Evolutionary conservation across 2,329 filamentous ascomycete genomes (phyloP), one percentile per base, ranked within the genome.

Genomic region (Dryadomyces quercivorus): DNA sequence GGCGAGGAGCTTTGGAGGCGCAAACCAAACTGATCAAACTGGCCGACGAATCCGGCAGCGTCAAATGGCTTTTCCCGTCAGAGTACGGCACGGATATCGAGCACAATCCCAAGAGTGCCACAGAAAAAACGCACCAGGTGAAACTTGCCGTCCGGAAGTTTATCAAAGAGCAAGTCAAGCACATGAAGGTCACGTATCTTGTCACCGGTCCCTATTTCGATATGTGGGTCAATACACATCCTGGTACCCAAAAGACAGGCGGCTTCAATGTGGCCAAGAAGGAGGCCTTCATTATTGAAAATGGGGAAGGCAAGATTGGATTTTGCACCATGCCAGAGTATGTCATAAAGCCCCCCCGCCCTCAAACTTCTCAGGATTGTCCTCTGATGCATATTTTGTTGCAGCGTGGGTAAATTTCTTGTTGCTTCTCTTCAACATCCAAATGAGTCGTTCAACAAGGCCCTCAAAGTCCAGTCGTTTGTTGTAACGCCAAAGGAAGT

Each of bases 311-410:
- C 20, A 75, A 70, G 57, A 73, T 88, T 57, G 82, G 81, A 40
- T 78, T 90, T 61, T 88, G 82, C 2, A 85, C 81, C 2, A 86
- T 86, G 80, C 70, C 72, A 21, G 86, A 90, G 82, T 85, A 68
- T 43, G 21, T 5, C n/a, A 21, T 9, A 15, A 10, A 2, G 8
- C 21, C 26, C 49, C 5, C 40, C 10, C n/a, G n/a, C n/a, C n/a
- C n/a, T n/a, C n/a, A n/a, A 31, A 8, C 8, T 31, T 31, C 26
- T 31, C 26, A 31, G 26, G 26, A n/a, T 12, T n/a, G 5, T 31
- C 20, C 44, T 48, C 18, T 12, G 16, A 18, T 7, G 2, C 5
- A 7, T 22, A 31, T 12, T 13, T 20, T 42, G 4, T 22, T 43
- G 13, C 21, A 60, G 59, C 61, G 84, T 88, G 10, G 85, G 85